These are phyloP conservation scores for Paulownia fortunei DNA, from an alignment of 257 asterid species.

Conservation along the genomic window DNA sequence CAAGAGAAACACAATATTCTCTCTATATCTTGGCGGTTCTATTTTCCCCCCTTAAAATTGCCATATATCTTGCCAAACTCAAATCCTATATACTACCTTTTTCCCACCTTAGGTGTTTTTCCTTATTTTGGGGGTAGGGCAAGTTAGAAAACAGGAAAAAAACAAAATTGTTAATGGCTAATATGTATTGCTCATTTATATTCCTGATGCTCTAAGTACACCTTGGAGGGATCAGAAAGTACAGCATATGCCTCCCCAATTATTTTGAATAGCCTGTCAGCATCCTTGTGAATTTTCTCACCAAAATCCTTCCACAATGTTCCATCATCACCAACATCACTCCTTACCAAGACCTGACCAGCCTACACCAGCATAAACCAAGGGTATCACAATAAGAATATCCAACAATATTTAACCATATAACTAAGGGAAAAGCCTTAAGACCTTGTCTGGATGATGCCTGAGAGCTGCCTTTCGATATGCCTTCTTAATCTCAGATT, in stretches of 20 bases:
- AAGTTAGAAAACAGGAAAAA: background rate
- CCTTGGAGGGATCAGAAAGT: conserved; percentile 90
- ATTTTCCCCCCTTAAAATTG: no score
- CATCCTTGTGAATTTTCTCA: conserved; percentile 79
- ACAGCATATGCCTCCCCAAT: conserved; percentile 95
- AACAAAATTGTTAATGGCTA: background rate
- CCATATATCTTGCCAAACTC: no score
- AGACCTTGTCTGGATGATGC: conserved; percentile 98
- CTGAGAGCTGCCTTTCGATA: conserved; percentile 95
- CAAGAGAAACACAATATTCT: no score
- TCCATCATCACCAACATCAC: conserved; percentile 72
- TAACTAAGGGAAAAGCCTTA: conserved; percentile 14
- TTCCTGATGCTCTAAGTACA: conserved; percentile 18
- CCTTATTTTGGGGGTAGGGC: background rate
- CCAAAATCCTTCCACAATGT: conserved; percentile 74
- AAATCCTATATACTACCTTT: background rate
- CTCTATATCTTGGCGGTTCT: no score
- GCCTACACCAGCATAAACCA: conserved; percentile 58
- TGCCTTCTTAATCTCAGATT: conserved; percentile 90
- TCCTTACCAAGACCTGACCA: conserved; percentile 75
- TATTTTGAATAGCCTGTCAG: conserved; percentile 88
- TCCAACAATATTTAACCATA: conserved; percentile 13
- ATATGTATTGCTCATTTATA: background rate
- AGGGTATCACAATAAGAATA: conserved; percentile 20
- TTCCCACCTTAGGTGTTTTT: no score